phyloP scores from a whole-genome alignment of 2,329 filamentous ascomycete genomes.

The Monosporascus sp. region DNA sequence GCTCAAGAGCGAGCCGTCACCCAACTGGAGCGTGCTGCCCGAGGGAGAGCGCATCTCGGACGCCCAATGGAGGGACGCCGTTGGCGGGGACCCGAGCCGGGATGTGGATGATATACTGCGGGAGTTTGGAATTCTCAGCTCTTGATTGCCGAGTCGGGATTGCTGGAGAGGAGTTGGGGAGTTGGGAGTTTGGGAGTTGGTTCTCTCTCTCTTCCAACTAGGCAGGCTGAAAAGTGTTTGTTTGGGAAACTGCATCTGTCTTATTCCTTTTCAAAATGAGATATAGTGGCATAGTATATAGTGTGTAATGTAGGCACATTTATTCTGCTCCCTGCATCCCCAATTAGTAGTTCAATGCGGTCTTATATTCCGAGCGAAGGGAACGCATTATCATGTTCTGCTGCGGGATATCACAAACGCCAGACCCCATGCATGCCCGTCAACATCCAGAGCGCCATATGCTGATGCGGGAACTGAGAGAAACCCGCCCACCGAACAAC shows the following conservation, averaged over 20 bases:
- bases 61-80: slow-evolving; percentile 63
- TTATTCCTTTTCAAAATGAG: too few species aligned
- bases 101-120: slow-evolving; percentile 63
- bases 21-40: slow-evolving; percentile 75
- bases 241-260: too few species aligned
- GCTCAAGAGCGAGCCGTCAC: slow-evolving; percentile 80
- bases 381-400: background rate
- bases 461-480: too few species aligned
- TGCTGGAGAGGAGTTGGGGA: too few species aligned
- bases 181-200: too few species aligned
- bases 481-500: background rate
- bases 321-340: too few species aligned
- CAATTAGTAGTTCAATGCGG: background rate
- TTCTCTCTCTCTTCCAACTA: too few species aligned
- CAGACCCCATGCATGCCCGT: slow-evolving; percentile 3
- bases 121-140: slow-evolving; percentile 36
- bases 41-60: slow-evolving; percentile 55
- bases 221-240: background rate
- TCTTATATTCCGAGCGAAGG: too few species aligned
- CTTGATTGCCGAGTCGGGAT: background rate
- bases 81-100: slow-evolving; percentile 58
- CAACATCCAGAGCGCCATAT: background rate
- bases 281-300: too few species aligned
- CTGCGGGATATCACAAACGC: background rate
- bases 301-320: too few species aligned